Evolutionary conservation across 108 stramenopile species (phyloP).

Genomic region (Skeletonema marinoi): DNA sequence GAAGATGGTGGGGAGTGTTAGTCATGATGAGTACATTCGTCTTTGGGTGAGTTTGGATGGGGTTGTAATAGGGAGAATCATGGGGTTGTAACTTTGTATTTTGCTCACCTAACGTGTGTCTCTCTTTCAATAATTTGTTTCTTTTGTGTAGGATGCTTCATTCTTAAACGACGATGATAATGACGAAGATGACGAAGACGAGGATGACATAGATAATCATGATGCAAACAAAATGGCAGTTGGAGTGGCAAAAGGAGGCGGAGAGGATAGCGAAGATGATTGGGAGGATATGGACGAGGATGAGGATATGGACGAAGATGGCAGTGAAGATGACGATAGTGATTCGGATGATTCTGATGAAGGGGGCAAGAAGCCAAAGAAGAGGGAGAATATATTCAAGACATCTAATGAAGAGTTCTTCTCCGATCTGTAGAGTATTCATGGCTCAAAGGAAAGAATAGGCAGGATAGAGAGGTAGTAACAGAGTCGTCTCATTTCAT

Average conservation of each 20-base stretch:
- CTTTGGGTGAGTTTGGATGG: conserved; percentile 49
- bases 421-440: conserved; percentile 64
- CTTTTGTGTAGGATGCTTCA: conserved; percentile 50
- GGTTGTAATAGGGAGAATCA: neutral
- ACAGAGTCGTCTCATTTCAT: no score
- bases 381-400: conserved; percentile 59
- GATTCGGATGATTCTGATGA: conserved; percentile 53
- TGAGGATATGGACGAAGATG: conserved; percentile 47
- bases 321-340: conserved; percentile 28
- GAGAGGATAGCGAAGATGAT: conserved; percentile 67
- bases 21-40: conserved; percentile 73
- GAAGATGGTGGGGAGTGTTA: conserved; percentile 76
- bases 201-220: conserved; percentile 10
- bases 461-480: no score
- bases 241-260: neutral
- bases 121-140: neutral
- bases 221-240: neutral
- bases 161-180: conserved; percentile 70
- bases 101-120: neutral
- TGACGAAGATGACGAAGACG: conserved; percentile 43
- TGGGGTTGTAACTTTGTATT: neutral
- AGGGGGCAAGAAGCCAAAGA: conserved; percentile 32
- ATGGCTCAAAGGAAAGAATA: neutral
- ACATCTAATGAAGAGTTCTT: conserved; percentile 87
- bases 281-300: conserved; percentile 78